Conservation (phyloP, 2,329 filamentous ascomycete species). For the Aspergillus pseudoterreus region DNA sequence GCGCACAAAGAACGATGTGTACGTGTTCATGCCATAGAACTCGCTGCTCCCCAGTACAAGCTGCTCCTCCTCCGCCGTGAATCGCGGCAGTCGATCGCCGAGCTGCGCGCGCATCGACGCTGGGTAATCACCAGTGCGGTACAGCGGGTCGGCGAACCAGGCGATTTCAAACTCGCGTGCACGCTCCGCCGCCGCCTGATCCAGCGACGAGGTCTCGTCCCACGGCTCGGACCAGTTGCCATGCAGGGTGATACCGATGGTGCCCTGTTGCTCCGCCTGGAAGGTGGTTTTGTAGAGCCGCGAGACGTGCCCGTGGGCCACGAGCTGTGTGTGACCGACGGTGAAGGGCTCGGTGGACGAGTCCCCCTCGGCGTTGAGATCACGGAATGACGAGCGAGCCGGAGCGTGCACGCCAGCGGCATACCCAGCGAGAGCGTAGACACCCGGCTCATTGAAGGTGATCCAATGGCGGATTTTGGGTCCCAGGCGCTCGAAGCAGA, state of each 20-base stretch:
- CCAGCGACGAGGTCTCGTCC: constrained; percentile 66
- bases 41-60: constrained; percentile 74
- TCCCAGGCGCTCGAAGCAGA: constrained; percentile 66
- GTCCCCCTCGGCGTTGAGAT: constrained; percentile 66
- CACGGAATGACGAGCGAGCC: constrained; percentile 68
- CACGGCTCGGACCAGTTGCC: constrained; percentile 72
- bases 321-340: constrained; percentile 70
- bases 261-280: constrained; percentile 63
- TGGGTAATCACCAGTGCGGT: constrained; percentile 70
- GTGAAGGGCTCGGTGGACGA: constrained; percentile 71
- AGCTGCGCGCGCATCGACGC: constrained; percentile 74
- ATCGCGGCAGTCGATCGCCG: constrained; percentile 69
- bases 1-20: constrained; percentile 77
- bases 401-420: constrained; percentile 71
- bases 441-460: constrained; percentile 82
- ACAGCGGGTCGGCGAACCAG: constrained; percentile 80
- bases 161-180: constrained; percentile 78
- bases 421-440: constrained; percentile 72
- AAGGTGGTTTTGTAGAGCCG: constrained; percentile 75
- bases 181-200: constrained; percentile 68
- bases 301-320: constrained; percentile 71
- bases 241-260: constrained; percentile 79
- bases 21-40: constrained; percentile 88
- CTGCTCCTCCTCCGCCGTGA: constrained; percentile 64
- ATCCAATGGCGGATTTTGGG: constrained; percentile 79